A percentile compares a stretch with the other conserved stretches of the same genome.
phyloP scores from a whole-genome alignment of 345 rosid genomes.

The Angophora floribunda region DNA sequence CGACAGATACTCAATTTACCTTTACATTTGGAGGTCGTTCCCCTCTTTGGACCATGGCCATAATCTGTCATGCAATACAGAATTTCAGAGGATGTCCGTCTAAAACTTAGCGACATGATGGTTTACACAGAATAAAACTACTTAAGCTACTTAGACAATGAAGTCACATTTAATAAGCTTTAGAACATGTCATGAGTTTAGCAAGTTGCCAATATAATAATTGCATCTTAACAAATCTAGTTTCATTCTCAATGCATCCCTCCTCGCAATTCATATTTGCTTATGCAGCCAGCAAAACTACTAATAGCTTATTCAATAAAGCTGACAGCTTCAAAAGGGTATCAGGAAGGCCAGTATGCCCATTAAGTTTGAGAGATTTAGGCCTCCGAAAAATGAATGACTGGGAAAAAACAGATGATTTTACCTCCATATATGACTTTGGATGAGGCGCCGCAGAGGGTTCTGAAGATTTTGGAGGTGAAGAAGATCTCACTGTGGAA shows the following conservation, averaged over 20 bases:
- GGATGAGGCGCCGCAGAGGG: slow-evolving; percentile 68
- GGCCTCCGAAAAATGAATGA: not conserved
- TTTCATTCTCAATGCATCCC: not conserved
- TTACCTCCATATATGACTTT: slow-evolving; percentile 93
- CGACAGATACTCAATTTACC: slow-evolving; percentile 19
- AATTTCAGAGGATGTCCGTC: not conserved
- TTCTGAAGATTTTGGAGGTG: slow-evolving; percentile 50
- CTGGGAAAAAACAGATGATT: not conserved
- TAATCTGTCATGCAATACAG: slow-evolving; percentile 40
- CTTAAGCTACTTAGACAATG: not conserved
- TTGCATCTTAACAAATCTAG: not conserved
- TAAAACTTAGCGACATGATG: not conserved
- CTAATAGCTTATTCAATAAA: not conserved
- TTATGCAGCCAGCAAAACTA: not conserved
- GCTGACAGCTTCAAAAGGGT: not conserved
- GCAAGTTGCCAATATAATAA: not conserved
- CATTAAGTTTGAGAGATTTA: not conserved
- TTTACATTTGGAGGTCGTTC: slow-evolving; percentile 89
- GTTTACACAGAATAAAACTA: not conserved
- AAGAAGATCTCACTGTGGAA: slow-evolving; percentile 64
- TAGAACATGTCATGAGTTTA: not conserved
- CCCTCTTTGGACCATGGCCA: slow-evolving; percentile 94
- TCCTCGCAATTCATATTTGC: not conserved
- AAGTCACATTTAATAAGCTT: not conserved
- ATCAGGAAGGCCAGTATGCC: not conserved